Evolutionary conservation across 148 eudicot species (phyloP).

Genomic region (Selenicereus undatus): DNA sequence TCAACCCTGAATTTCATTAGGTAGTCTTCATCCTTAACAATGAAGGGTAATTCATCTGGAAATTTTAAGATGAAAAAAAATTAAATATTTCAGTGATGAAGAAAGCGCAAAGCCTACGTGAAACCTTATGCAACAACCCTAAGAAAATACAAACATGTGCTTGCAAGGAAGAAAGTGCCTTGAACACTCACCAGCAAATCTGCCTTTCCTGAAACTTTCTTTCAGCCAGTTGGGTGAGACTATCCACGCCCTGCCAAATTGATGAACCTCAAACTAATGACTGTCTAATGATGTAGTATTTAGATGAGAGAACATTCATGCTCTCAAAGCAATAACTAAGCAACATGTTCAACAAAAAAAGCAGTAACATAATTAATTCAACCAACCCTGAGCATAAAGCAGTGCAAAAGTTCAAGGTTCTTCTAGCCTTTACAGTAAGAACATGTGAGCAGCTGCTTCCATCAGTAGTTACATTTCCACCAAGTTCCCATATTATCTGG

Average conservation of each 20-base stretch:
- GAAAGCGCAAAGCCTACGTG: neutral
- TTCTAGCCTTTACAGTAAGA: slow-evolving; percentile 68
- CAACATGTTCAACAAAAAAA: neutral
- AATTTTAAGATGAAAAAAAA: neutral
- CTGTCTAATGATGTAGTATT: neutral
- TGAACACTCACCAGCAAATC: slow-evolving; percentile 65
- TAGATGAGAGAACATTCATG: neutral
- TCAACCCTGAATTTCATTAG: slow-evolving; percentile 51
- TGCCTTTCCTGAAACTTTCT: slow-evolving; percentile 66
- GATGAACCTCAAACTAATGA: slow-evolving; percentile 6
- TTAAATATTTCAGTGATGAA: neutral
- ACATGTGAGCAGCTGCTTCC: slow-evolving; percentile 75
- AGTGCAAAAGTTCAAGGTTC: slow-evolving; percentile 81
- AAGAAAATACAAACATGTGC: neutral
- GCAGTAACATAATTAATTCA: neutral
- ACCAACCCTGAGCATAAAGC: slow-evolving; percentile 94
- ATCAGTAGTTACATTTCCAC: slow-evolving; percentile 64
- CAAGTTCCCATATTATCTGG: slow-evolving; percentile 74
- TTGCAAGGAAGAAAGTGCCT: slow-evolving; percentile 1
- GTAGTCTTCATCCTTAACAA: slow-evolving; percentile 66
- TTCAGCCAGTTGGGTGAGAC: slow-evolving; percentile 80
- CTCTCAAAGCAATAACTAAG: neutral
- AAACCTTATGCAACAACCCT: neutral
- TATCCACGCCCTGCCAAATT: slow-evolving; percentile 74
- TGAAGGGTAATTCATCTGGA: slow-evolving; percentile 74